These are phyloP conservation scores for Arachnomyces sp. DNA, from an alignment of 2,329 filamentous ascomycete species.

Conservation along the genomic window DNA sequence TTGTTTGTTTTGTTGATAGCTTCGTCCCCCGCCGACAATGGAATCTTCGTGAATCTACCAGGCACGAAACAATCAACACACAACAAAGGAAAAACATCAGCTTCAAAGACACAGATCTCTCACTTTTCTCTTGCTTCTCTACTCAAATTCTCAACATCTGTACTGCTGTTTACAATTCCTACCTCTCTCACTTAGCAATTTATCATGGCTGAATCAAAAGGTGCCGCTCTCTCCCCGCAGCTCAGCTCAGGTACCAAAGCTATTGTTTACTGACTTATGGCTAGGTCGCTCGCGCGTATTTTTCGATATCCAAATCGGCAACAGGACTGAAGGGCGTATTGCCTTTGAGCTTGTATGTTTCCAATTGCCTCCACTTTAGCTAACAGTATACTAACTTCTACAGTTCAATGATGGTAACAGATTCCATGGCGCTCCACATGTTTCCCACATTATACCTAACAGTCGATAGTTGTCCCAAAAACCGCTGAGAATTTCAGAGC, in stretches of 20 bases:
- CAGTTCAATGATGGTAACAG: slow-evolving; percentile 44
- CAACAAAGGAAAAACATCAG: not conserved
- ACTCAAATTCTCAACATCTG: not conserved
- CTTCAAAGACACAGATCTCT: slow-evolving; percentile 4
- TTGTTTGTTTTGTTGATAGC: slow-evolving; percentile 12
- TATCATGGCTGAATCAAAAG: slow-evolving; percentile 30
- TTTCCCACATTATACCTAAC: not conserved
- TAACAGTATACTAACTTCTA: slow-evolving; percentile 1
- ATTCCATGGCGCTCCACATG: slow-evolving; percentile 2
- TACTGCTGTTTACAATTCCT: not conserved
- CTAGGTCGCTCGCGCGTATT: slow-evolving; percentile 70
- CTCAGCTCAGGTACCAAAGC: slow-evolving; percentile 19
- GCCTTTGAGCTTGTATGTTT: slow-evolving; percentile 70
- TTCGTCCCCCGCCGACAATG: slow-evolving; percentile 17
- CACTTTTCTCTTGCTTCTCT: slow-evolving; percentile 1
- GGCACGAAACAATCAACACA: no score
- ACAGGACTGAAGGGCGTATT: slow-evolving; percentile 65
- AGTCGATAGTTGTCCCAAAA: slow-evolving; percentile 59
- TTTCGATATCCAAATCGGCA: slow-evolving; percentile 84
- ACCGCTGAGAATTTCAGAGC: slow-evolving; percentile 78
- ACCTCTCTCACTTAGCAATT: slow-evolving; percentile 31
- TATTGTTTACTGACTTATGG: slow-evolving; percentile 5
- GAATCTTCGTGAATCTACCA: slow-evolving; percentile 35
- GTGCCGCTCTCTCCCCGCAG: slow-evolving; percentile 17
- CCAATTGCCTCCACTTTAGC: not conserved